A percentile compares a stretch with the other conserved stretches of the same genome.
Conservation (phyloP, 139 green algal genomes). For the Chlamydomonas asymmetrica region DNA sequence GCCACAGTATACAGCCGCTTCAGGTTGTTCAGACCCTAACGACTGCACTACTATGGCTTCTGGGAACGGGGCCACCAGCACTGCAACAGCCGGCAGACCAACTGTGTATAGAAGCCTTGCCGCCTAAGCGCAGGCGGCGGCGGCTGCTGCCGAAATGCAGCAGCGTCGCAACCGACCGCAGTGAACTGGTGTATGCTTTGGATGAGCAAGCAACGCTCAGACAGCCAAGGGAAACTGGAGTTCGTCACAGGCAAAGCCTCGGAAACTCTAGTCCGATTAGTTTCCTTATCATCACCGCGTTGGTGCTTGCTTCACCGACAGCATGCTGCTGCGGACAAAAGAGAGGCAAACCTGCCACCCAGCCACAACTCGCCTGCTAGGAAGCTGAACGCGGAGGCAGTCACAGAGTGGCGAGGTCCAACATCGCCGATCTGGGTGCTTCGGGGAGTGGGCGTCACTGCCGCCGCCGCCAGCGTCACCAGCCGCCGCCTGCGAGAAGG, state of each 20-base stretch:
- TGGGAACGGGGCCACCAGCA: conserved; percentile 41
- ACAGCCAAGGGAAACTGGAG: conserved; percentile 80
- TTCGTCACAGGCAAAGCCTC: conserved; percentile 69
- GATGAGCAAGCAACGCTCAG: conserved; percentile 55
- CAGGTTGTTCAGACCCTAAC: conserved; percentile 21
- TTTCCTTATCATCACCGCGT: conserved; percentile 63
- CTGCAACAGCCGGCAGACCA: conserved; percentile 52
- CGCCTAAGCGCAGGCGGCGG: not conserved
- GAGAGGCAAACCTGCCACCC: not conserved
- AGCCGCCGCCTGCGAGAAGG: no score
- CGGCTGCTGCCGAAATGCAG: not conserved
- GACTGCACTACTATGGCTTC: conserved; percentile 37
- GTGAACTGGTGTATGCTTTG: not conserved
- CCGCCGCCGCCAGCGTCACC: no score
- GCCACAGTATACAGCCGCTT: conserved; percentile 20
- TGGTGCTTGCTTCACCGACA: no score
- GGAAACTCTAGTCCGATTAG: conserved; percentile 85
- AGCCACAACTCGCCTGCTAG: not conserved
- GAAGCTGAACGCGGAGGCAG: not conserved
- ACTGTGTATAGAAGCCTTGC: conserved; percentile 74
- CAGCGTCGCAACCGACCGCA: no score
- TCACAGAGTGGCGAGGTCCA: not conserved
- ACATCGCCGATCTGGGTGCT: no score
- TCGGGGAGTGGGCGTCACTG: no score
- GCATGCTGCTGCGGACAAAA: not conserved